phyloP scores from a whole-genome alignment of 2,329 filamentous ascomycete species.

The Pseudogymnoascus sp. region DNA sequence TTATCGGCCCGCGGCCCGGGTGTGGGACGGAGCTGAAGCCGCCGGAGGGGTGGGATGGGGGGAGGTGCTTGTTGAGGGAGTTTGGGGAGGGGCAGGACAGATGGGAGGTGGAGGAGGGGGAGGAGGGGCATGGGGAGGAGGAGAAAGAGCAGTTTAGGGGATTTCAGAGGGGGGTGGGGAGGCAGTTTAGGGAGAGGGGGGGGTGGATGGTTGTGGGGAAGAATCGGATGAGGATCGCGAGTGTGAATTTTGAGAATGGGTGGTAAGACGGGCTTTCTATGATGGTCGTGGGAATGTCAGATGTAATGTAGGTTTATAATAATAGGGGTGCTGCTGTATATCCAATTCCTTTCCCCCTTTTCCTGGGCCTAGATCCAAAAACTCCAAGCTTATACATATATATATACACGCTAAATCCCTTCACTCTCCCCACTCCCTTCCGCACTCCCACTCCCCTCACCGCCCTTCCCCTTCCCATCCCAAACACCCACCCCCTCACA shows the following conservation, averaged over 20 bases:
- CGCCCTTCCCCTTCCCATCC: conserved; percentile 7
- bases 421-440: not conserved
- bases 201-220: not conserved
- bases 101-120: not conserved
- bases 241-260: not conserved
- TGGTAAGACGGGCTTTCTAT: not conserved
- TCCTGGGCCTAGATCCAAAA: not conserved
- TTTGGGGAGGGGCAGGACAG: not conserved
- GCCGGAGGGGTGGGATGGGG: not conserved
- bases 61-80: not conserved
- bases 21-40: not conserved
- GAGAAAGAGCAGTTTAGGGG: not conserved
- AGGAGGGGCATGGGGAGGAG: not conserved
- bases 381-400: not conserved
- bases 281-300: not conserved
- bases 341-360: not conserved
- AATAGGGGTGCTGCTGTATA: not conserved
- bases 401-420: not conserved
- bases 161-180: not conserved
- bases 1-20: not conserved
- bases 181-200: not conserved
- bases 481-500: conserved; percentile 25
- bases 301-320: not conserved
- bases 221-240: not conserved
- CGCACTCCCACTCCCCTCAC: not conserved